Evolutionary conservation across 495 filamentous ascomycete genomes (phyloP).

Genomic region (Apodospora peruviana): DNA sequence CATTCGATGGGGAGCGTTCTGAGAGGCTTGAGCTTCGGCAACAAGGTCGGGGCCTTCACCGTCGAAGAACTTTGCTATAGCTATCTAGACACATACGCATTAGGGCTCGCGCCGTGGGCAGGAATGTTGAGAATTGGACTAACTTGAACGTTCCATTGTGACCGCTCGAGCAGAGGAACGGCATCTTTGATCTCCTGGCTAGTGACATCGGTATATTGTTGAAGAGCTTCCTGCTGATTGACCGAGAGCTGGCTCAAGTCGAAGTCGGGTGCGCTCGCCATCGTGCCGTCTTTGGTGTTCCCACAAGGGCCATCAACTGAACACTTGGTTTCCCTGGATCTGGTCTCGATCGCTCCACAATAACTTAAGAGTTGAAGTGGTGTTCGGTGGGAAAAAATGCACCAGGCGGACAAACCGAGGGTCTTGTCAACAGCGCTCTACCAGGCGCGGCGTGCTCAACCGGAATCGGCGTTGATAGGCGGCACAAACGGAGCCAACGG

Average conservation of each 20-base stretch:
- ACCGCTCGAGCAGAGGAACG: conserved; percentile 72
- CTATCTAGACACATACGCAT: too few relatives aligned
- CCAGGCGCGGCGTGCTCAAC: too few relatives aligned
- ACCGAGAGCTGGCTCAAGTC: conserved; percentile 68
- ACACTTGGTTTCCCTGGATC: neutral
- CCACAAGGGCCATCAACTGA: neutral
- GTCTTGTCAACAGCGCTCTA: too few relatives aligned
- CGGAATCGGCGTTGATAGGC: too few relatives aligned
- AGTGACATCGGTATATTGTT: conserved; percentile 85
- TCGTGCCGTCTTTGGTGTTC: conserved; percentile 4
- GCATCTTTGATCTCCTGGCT: conserved; percentile 74
- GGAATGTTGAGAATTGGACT: too few relatives aligned
- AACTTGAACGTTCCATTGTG: conserved; percentile 97
- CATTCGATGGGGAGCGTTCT: conserved; percentile 51
- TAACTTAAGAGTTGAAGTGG: too few relatives aligned
- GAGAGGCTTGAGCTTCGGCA: conserved; percentile 65
- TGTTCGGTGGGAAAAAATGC: too few relatives aligned
- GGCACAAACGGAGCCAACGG: too few relatives aligned
- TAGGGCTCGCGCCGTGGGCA: too few relatives aligned
- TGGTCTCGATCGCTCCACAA: too few relatives aligned
- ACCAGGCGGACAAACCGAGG: too few relatives aligned
- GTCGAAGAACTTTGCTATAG: conserved; percentile 95
- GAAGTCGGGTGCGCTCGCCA: conserved; percentile 33
- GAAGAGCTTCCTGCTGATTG: conserved; percentile 71
- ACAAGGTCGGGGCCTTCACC: conserved; percentile 81